Evolutionary conservation across 257 asterid genomes (phyloP), one percentile per base, ranked within the genome.

Genomic region (Solanum commersonii): DNA sequence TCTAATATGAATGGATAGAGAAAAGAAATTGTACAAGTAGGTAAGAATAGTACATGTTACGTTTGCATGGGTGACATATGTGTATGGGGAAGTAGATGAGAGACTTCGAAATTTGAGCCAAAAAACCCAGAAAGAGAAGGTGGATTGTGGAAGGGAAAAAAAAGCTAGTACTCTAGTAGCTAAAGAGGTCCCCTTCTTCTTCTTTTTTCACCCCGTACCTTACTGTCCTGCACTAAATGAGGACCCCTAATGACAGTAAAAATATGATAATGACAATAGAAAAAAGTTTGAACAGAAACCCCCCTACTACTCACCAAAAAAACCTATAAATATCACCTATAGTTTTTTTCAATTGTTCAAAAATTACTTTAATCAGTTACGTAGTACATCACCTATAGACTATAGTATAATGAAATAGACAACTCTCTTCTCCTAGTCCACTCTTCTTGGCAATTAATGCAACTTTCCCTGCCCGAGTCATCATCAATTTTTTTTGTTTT

Each of bases 41-140:
- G 67, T 79, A 79, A 46, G 29, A 12, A 46, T 16, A 81, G 70
- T 81, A 82, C 86, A 82, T 49, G 44, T 82, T 82, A 82, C 86
- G 86, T 49, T 82, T 49, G 86, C 86, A 82, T 82, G 86, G 27
- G 70, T 49, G 86, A 46, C 86, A 82, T 29, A 49, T 82, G 86
- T 82, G 42, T 82, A 82, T 82, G 86, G 86, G 63, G 86, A 82
- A 77, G 84, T 77, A 40, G 60, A 77, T 77, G 56, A 40, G 22
- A 40, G 35, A 31, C 86, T 1, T n/a, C 4, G 86, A 49, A 49
- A 82, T 49, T 52, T 14, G 86, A 29, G 86, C 70, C 52, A 4
- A 8, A 31, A 15, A 42, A 44, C 3, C 29, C 85, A 81, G 85
- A 29, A 46, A 82, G 85, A 49, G 29, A 10, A 46, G 42, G 20